A percentile compares a stretch with the other conserved stretches of the same genome.
Evolutionary conservation across 208 protist genomes (phyloP).

Genomic region (Wallacemonas sp.): DNA sequence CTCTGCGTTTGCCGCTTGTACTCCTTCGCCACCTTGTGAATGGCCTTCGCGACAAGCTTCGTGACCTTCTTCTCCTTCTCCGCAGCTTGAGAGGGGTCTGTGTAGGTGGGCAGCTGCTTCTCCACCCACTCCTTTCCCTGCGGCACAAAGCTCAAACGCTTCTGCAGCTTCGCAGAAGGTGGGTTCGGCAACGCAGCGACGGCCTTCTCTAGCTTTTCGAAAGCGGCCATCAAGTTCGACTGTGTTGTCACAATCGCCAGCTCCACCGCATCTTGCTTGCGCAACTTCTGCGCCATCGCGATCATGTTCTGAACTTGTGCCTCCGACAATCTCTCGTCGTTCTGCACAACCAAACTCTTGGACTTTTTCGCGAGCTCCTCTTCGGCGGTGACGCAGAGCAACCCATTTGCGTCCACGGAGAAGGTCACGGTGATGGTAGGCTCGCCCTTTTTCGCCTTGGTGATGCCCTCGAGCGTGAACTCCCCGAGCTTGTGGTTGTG

Average conservation of each 20-base stretch:
- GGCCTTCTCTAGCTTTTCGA: constrained; percentile 39
- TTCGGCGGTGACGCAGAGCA: constrained; percentile 96
- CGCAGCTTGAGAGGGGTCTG: constrained; percentile 35
- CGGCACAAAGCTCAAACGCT: constrained; percentile 51
- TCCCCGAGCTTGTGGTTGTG: constrained; percentile 99
- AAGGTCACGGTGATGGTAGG: constrained; percentile 98
- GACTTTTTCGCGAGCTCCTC: constrained; percentile 93
- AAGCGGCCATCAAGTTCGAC: constrained; percentile 27
- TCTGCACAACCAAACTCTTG: constrained; percentile 95
- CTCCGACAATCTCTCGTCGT: constrained; percentile 63
- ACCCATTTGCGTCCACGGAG: constrained; percentile 97
- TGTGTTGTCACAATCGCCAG: constrained; percentile 24
- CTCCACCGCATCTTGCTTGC: constrained; percentile 37
- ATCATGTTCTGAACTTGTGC: constrained; percentile 67
- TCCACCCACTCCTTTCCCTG: constrained; percentile 60
- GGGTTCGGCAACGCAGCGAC: constrained; percentile 32
- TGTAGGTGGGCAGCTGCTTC: constrained; percentile 49
- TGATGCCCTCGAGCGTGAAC: constrained; percentile 93
- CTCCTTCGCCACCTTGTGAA: constrained; percentile 22
- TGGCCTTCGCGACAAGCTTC: constrained; percentile 27
- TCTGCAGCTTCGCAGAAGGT: constrained; percentile 53
- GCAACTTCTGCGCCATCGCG: constrained; percentile 25
- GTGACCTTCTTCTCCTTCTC: constrained; percentile 61
- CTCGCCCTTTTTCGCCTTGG: constrained; percentile 95
- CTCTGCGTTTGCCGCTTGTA: constrained; percentile 1